Evolutionary conservation across 1,284 basidiomycete genomes (phyloP), one percentile per base, ranked within the genome.

Genomic region (Naganishia cerealis): DNA sequence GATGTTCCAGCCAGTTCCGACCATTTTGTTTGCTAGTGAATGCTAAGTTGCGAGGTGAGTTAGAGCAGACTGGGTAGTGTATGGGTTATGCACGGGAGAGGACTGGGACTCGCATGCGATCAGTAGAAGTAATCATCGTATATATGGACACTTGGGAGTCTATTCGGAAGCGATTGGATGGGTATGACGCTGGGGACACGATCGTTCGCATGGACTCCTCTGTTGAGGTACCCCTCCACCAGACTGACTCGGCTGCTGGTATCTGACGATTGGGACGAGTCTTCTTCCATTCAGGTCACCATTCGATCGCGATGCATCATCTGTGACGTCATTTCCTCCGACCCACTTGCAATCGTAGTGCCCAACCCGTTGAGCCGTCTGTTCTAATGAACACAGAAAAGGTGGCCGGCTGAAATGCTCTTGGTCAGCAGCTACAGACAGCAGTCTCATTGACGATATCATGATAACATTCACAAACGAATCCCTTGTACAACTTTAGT

Each of bases 1-100:
- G 36, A 70, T 65, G 40, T 58, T 59, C 66, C 66, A 70, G 42
- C 67, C 67, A 39, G 67, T 68, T 68, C 67, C 67, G 53, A 65
- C 59, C 67, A 68, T 68, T 68, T 68, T 68, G 59, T 18, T 48
- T 57, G 21, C 42, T 7, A 16, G 52, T 12, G 39, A 33, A 24
- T 50, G n/a, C 12, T 50, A 50, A 39, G 13, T 36, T 38, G 39
- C 15, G 18, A 36, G 40, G 50, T 42, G 29, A 36, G 18, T 65
- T 38, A 5, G n/a, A 29, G 16, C 1, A 9, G 10, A 24, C 6
- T 9, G 21, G 29, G 29, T 33, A 50, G 46, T 24, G 9, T 50
- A 21, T 13, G 13, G 46, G 46, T 50, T 21, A 50, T 24, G n/a
- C 8, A 46, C 9, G 46, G 9, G 9, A 24, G 9, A 1, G 12